Conservation (phyloP, 2,329 filamentous ascomycete genomes). For the Talaromyces atroroseus region DNA sequence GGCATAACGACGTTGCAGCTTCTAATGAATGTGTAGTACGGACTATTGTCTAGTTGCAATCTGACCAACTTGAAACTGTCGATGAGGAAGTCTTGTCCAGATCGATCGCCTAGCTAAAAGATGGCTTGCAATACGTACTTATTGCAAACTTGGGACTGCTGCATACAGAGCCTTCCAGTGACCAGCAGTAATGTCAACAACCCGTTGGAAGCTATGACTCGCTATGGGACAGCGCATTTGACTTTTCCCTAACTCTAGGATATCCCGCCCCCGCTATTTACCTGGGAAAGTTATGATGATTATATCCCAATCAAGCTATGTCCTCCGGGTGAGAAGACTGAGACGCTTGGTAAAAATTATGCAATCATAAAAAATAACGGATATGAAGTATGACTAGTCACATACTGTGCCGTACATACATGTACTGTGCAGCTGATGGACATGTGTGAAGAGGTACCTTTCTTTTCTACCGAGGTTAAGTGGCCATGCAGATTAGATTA, state of each 20-base stretch:
- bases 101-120: not conserved
- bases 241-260: not conserved
- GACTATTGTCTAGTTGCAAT: not conserved
- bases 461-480: not conserved
- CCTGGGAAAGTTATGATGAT: not conserved
- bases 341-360: not conserved
- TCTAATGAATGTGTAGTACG: not conserved
- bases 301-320: not conserved
- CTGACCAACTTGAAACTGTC: not conserved
- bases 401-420: not conserved
- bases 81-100: not conserved
- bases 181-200: not conserved
- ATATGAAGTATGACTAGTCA: not conserved
- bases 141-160: not conserved
- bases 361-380: not conserved
- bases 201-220: not conserved
- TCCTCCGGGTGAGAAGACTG: not conserved
- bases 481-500: not conserved
- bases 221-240: not conserved
- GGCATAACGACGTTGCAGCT: slow-evolving; percentile 1
- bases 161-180: not conserved
- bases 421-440: not conserved
- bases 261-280: slow-evolving; percentile 1
- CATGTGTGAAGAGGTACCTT: not conserved
- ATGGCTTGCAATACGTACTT: not conserved